Percentiles rank a stretch among this genome's conserved stretches.
These are phyloP conservation scores for Filosporella fistucella DNA, from an alignment of 495 filamentous ascomycete species.

Conservation along the genomic window DNA sequence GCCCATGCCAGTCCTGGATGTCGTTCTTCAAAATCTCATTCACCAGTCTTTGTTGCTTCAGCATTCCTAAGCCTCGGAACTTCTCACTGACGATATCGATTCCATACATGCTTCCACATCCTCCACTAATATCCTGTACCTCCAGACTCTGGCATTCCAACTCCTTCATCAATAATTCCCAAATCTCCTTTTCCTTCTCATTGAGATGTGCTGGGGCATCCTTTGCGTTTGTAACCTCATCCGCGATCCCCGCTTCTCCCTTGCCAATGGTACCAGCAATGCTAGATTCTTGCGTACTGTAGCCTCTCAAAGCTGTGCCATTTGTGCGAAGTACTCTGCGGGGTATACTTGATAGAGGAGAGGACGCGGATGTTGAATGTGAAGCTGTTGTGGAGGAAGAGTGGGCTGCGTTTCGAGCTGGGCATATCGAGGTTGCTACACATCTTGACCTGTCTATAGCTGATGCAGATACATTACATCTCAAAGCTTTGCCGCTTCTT, in stretches of 20 bases:
- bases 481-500: conserved; percentile 4
- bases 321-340: background rate
- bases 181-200: conserved; percentile 41
- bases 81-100: conserved; percentile 61
- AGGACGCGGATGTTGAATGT: background rate
- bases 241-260: conserved; percentile 8
- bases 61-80: conserved; percentile 60
- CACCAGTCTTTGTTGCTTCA: conserved; percentile 71
- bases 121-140: conserved; percentile 75
- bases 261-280: conserved; percentile 11
- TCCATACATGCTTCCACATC: conserved; percentile 75
- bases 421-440: conserved; percentile 3
- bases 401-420: background rate
- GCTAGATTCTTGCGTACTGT: background rate
- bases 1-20: conserved; percentile 71
- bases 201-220: conserved; percentile 44
- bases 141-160: conserved; percentile 38
- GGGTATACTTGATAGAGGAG: background rate
- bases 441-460: conserved; percentile 9
- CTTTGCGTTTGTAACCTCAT: background rate
- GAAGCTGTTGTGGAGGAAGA: background rate
- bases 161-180: conserved; percentile 37
- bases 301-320: background rate
- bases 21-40: conserved; percentile 63
- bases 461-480: conserved; percentile 2